Evolutionary conservation across 2,329 filamentous ascomycete genomes (phyloP), one percentile per base, ranked within the genome.

Genomic region (Zasmidium citrigriseum): DNA sequence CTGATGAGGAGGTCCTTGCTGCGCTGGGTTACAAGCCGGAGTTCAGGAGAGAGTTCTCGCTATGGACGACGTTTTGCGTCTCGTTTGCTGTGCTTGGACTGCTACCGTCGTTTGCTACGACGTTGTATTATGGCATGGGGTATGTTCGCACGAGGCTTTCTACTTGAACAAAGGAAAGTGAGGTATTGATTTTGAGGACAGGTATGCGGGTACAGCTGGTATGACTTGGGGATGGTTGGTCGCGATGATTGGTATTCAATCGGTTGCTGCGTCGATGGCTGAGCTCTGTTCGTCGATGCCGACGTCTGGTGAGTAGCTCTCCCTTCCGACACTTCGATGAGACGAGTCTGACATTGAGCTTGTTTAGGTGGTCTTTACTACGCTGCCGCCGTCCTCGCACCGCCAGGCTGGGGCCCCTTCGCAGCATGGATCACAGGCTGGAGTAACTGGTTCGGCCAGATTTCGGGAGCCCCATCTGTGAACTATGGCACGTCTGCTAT

Each of bases 221-320:
- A 89, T 90, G 86, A 86, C 86, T 1, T 91, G 88, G 88, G 89
- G 88, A 4, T 91, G 89, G 88, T 75, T 90, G 24, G 78, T 91
- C 47, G 87, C 87, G 50, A 89, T 90, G 82, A 65, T 87, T 4
- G 89, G 89, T 44, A 89, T 91, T 41, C 83, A 90, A 69, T 86
- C 84, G 71, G 83, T 90, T 56, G 88, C 88, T 9, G 81, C 85
- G 74, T 83, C 71, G 23, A 81, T 79, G 80, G 88, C 88, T 1
- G 88, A 91, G 73, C 76, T 91, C 18, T 90, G 88, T 67, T 88
- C 84, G 1, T 62, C 60, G n/a, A 68, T 68, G 67, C 66, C 66
- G 9, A 68, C 67, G 2, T 86, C 85, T 16, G 58, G 58, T 41
- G 14, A n/a, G 34, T 16, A 34, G n/a, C n/a, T n/a, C n/a, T n/a